A percentile compares a stretch with the other conserved stretches of the same genome.
These are phyloP conservation scores for Amanita brunnescens DNA, from an alignment of 768 basidiomycete genomes.

Conservation along the genomic window DNA sequence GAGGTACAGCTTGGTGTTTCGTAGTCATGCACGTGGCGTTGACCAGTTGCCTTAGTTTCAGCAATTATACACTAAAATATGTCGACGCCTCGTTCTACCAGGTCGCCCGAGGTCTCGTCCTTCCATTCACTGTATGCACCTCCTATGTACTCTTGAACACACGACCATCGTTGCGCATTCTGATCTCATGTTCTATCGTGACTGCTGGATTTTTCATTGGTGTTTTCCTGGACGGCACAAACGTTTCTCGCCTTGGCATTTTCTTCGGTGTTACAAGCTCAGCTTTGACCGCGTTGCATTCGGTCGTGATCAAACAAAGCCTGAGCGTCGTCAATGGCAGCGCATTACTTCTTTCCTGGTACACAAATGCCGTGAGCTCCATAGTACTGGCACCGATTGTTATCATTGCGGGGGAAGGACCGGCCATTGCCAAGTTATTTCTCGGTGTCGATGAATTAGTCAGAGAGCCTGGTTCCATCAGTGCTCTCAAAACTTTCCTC, in stretches of 20 bases:
- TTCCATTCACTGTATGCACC: slow-evolving; percentile 89
- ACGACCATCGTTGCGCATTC: slow-evolving; percentile 67
- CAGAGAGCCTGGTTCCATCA: slow-evolving; percentile 29
- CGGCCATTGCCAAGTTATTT: slow-evolving; percentile 53
- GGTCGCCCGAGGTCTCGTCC: slow-evolving; percentile 87
- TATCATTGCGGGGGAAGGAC: slow-evolving; percentile 66
- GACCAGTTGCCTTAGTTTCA: slow-evolving; percentile 45
- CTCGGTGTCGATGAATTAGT: slow-evolving; percentile 33
- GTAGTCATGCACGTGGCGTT: not conserved
- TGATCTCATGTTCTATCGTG: slow-evolving; percentile 70
- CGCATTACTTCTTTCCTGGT: slow-evolving; percentile 83
- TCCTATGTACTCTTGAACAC: slow-evolving; percentile 72
- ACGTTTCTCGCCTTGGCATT: slow-evolving; percentile 56
- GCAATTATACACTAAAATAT: slow-evolving; percentile 87
- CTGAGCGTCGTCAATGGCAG: slow-evolving; percentile 75
- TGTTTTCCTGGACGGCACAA: slow-evolving; percentile 67
- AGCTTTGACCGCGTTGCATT: slow-evolving; percentile 82
- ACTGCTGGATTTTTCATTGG: slow-evolving; percentile 90
- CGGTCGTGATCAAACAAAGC: slow-evolving; percentile 88
- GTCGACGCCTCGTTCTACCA: slow-evolving; percentile 96
- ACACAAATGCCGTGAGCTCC: slow-evolving; percentile 80
- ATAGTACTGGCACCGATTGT: slow-evolving; percentile 65
- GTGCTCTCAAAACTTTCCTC: slow-evolving; percentile 55
- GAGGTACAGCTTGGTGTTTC: slow-evolving; percentile 37
- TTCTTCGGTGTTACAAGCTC: slow-evolving; percentile 79